Evolutionary conservation across 768 basidiomycete genomes (phyloP).

Genomic region (Rhodosporidiobolus odoratus): DNA sequence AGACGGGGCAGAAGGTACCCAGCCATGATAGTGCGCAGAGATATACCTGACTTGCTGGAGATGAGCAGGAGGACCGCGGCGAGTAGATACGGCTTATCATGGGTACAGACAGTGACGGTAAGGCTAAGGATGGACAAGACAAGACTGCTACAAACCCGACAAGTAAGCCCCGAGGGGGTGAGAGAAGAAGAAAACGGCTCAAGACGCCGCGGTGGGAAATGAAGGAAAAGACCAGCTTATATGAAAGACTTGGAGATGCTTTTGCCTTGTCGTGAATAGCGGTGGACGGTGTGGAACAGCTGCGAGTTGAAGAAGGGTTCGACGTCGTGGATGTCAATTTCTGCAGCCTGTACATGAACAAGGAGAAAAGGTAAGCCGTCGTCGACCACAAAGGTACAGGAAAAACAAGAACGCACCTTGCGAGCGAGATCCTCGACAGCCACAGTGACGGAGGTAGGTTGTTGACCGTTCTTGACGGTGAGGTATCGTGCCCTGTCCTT

Average conservation of each 20-base stretch:
- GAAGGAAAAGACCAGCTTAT: neutral
- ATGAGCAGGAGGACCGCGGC: too few relatives aligned
- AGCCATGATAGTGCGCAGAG: too few relatives aligned
- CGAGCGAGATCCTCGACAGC: conserved; percentile 78
- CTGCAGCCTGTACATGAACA: conserved; percentile 68
- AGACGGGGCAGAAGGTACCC: too few relatives aligned
- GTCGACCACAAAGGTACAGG: neutral
- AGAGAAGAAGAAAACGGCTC: neutral
- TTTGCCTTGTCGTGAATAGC: conserved; percentile 23
- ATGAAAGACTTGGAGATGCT: conserved; percentile 18
- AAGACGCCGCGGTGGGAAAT: neutral
- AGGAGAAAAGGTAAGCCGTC: neutral
- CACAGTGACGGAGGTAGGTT: conserved; percentile 70
- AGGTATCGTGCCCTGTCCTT: conserved; percentile 75
- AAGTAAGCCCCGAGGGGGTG: neutral
- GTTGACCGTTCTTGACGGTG: conserved; percentile 67
- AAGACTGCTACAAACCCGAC: neutral
- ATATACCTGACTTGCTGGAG: too few relatives aligned
- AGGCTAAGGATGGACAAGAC: neutral
- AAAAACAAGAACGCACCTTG: conserved; percentile 56
- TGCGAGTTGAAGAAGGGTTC: conserved; percentile 76
- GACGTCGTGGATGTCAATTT: conserved; percentile 91
- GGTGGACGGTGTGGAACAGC: conserved; percentile 55
- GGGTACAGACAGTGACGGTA: neutral
- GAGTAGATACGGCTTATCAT: too few relatives aligned